Conservation (phyloP, 192 early-diverging fungal genomes). For the Dissophora globulifera region DNA sequence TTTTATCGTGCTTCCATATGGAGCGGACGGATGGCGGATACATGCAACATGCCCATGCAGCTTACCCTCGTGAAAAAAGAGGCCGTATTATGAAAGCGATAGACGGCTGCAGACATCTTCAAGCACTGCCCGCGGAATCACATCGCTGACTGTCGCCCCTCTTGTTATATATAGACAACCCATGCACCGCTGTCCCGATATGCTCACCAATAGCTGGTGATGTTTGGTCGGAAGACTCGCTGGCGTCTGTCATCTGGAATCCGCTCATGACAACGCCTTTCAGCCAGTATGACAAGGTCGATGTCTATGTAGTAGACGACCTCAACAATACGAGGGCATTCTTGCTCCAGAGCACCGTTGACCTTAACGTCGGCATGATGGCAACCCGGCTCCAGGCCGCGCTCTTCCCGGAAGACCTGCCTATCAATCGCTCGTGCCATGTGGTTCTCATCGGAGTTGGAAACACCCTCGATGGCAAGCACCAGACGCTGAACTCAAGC, state of each 20-base stretch:
- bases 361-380: constrained; percentile 1
- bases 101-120: not conserved
- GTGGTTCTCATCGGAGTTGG: constrained; percentile 6
- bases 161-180: not conserved
- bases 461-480: constrained; percentile 11
- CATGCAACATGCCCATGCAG: not conserved
- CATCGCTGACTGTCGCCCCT: not conserved
- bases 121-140: not conserved
- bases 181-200: constrained; percentile 20
- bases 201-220: constrained; percentile 25
- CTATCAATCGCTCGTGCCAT: constrained; percentile 36
- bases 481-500: constrained; percentile 27
- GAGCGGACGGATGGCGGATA: not conserved
- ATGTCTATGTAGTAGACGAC: constrained; percentile 32
- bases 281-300: constrained; percentile 26
- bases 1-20: not conserved
- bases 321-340: not conserved
- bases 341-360: constrained; percentile 9
- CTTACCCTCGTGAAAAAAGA: not conserved
- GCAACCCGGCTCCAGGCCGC: constrained; percentile 8
- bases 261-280: constrained; percentile 5
- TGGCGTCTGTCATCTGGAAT: constrained; percentile 34
- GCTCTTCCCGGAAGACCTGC: constrained; percentile 16
- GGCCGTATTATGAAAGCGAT: not conserved
- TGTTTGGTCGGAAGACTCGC: constrained; percentile 16